phyloP scores from a whole-genome alignment of 129 eudicot genomes.

The Flaveria linearis region DNA sequence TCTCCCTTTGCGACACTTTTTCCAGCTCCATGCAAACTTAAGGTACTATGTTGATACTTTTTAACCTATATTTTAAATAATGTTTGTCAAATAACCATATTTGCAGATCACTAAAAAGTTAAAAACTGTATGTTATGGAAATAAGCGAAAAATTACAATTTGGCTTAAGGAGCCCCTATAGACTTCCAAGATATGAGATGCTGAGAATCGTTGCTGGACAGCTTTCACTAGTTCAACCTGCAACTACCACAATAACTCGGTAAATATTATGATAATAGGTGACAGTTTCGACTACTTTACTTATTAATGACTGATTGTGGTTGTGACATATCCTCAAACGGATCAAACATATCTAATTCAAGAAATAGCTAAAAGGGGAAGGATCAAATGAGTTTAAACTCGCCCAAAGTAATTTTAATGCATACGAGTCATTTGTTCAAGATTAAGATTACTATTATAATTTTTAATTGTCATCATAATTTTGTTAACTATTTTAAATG shows the following conservation, averaged over 20 bases:
- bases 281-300: neutral
- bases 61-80: slow-evolving; percentile 58
- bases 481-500: neutral
- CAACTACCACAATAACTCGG: slow-evolving; percentile 23
- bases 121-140: neutral
- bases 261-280: slow-evolving; percentile 1
- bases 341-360: too few species aligned
- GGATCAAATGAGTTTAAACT: too few species aligned
- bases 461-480: too few species aligned
- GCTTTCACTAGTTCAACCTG: slow-evolving; percentile 88
- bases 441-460: neutral
- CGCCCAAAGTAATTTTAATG: neutral
- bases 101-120: neutral
- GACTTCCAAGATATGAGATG: slow-evolving; percentile 89
- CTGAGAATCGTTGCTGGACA: slow-evolving; percentile 67
- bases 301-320: too few species aligned
- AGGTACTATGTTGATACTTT: slow-evolving; percentile 64
- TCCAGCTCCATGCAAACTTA: slow-evolving; percentile 88
- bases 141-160: slow-evolving; percentile 47
- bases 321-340: too few species aligned
- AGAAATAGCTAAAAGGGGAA: too few species aligned
- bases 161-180: slow-evolving; percentile 87
- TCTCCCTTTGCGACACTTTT: slow-evolving; percentile 78
- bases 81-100: slow-evolving; percentile 5
- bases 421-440: neutral